Conservation (phyloP, 768 basidiomycete genomes). For the Suillus hirtellus region DNA sequence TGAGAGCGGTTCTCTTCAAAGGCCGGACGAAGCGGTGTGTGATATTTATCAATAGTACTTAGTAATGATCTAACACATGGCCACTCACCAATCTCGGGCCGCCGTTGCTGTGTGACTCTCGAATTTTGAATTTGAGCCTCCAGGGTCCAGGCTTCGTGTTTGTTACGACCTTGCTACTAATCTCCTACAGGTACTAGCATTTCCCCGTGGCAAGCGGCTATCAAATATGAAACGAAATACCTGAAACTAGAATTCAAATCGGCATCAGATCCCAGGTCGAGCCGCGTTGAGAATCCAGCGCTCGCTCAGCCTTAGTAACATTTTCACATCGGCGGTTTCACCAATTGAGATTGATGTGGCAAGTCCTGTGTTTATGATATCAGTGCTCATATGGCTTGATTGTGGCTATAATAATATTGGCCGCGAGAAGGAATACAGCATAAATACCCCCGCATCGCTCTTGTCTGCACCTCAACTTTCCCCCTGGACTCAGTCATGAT, state of each 20-base stretch:
- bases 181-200: neutral
- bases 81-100: no score
- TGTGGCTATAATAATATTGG: neutral
- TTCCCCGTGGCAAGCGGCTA: neutral
- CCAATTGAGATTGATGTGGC: neutral
- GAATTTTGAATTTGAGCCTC: no score
- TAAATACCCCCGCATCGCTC: slow-evolving; percentile 24
- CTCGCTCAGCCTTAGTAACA: neutral
- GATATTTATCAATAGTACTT: neutral
- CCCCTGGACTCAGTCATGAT: slow-evolving; percentile 17
- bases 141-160: no score
- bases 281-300: neutral
- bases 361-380: slow-evolving; percentile 4
- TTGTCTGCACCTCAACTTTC: slow-evolving; percentile 4
- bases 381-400: neutral
- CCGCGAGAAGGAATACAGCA: slow-evolving; percentile 13
- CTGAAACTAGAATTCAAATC: neutral
- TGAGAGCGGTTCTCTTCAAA: neutral
- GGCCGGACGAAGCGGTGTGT: neutral
- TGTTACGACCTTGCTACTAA: no score
- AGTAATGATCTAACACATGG: no score
- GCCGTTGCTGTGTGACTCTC: no score
- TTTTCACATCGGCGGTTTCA: neutral
- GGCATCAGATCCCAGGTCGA: neutral
- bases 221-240: neutral